A percentile compares a stretch with the other conserved stretches of the same genome.
phyloP scores from a whole-genome alignment of 768 basidiomycete genomes.

The Pleurotus sapidus region DNA sequence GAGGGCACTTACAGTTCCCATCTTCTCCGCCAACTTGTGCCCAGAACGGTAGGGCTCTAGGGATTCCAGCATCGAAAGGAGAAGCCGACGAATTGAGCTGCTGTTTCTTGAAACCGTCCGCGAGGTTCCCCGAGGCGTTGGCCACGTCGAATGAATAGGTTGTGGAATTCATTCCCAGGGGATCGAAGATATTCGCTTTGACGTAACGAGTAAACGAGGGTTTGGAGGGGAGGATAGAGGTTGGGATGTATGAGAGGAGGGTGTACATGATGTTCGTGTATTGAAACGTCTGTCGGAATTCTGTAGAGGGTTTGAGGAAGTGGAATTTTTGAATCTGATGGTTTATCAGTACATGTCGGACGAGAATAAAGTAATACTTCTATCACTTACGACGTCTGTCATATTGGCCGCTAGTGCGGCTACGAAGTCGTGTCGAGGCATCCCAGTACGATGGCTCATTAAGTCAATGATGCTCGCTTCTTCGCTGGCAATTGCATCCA shows the following conservation, averaged over 20 bases:
- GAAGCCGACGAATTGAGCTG: too few species aligned
- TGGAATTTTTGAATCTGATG: slow-evolving; percentile 6
- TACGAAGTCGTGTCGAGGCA: slow-evolving; percentile 19
- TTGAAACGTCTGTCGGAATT: slow-evolving; percentile 25
- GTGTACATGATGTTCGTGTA: slow-evolving; percentile 29
- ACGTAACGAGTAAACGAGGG: slow-evolving; percentile 26
- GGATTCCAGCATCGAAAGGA: too few species aligned
- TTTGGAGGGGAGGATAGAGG: slow-evolving; percentile 21
- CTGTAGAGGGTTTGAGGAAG: slow-evolving; percentile 23
- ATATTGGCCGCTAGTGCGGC: background rate
- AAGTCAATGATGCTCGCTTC: slow-evolving; percentile 19
- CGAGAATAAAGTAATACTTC: too few species aligned
- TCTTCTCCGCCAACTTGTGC: too few species aligned
- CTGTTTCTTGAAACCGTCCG: slow-evolving; percentile 13
- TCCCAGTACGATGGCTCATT: slow-evolving; percentile 25
- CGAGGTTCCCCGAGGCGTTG: slow-evolving; percentile 22
- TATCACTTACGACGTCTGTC: background rate
- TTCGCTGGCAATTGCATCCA: slow-evolving; percentile 18
- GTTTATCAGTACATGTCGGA: too few species aligned
- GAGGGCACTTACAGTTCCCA: too few species aligned
- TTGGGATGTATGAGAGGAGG: slow-evolving; percentile 24
- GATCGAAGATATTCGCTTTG: slow-evolving; percentile 25
- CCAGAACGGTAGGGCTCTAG: too few species aligned
- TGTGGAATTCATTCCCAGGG: slow-evolving; percentile 23
- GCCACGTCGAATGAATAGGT: slow-evolving; percentile 27